Base-by-base conservation (phyloP, 2,329 filamentous ascomycete genomes). In the Mycosphaerella arachidis region DNA sequence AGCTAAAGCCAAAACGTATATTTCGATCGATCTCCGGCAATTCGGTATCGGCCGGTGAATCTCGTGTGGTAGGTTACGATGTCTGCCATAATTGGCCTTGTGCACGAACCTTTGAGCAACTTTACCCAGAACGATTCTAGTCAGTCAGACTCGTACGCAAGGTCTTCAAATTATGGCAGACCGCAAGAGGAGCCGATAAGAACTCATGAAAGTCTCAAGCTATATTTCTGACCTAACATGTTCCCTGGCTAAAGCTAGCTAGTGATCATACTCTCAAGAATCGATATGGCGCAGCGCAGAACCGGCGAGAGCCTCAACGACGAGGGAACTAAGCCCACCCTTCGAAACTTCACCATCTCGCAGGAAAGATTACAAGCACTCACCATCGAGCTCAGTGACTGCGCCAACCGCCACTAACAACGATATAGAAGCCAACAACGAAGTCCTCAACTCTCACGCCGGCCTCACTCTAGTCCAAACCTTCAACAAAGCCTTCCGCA, bases 401-500 rank as follows among this genome's bases (percentile, higher is more conserved):
- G 35, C 13, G 35, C 35, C 35, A 4, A 40, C 6, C 35, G 16
- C 8, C 4, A 7, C 35, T 16, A 13, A 40, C 7, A 16, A 16
- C 7, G 35, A 40, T 16, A 16, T 40, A 6, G 35, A 40, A 40
- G 8, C 8, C 16, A 16, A 16, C 35, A 40, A 13, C 8, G 31
- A 40, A n/a, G 51, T 40, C 13, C 20, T 53, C 31, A 27, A 53
- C n/a, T 35, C 33, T 24, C 53, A 55, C 24, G 54, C 50, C 18
- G 64, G 66, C 24, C 60, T 68, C 31, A 64, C 53, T 43, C 67
- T 66, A 55, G 67, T 70, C 48, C 66, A 70, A 58, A 65, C 67
- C 24, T 72, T 71, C 60, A 71, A 70, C 59, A 65, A 66, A 48
- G 64, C 66, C 10, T 58, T 71, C 9, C 65, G 69, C 46, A 63